Evolutionary conservation across 2,329 filamentous ascomycete genomes (phyloP).

Genomic region (Colletotrichum lupini): DNA sequence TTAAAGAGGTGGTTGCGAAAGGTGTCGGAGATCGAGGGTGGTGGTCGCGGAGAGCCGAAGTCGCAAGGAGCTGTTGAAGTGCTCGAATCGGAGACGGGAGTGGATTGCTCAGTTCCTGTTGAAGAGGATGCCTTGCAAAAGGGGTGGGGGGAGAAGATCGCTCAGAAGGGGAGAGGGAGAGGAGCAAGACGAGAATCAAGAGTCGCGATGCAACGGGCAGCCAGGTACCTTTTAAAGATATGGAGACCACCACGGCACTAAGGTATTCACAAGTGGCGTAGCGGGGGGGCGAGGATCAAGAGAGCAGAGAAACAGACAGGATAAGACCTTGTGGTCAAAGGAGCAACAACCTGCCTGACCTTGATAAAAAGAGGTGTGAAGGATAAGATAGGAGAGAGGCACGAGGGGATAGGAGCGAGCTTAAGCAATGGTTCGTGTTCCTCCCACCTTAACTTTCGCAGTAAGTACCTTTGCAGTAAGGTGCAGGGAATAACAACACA

Average conservation of each 20-base stretch:
- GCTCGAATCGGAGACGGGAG: slow-evolving; percentile 23
- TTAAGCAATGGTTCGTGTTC: not conserved
- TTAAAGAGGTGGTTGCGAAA: not conserved
- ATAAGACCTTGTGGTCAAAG: not conserved
- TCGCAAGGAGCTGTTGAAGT: slow-evolving; percentile 35
- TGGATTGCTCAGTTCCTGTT: slow-evolving; percentile 27
- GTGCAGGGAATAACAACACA: not conserved
- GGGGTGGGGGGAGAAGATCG: not conserved
- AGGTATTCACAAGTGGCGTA: not conserved
- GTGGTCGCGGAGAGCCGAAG: slow-evolving; percentile 33
- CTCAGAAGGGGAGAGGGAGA: not conserved
- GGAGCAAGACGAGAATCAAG: not conserved
- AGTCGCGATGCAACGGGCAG: slow-evolving; percentile 28
- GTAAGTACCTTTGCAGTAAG: not conserved
- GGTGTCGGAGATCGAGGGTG: slow-evolving; percentile 32
- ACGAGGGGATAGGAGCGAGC: not conserved
- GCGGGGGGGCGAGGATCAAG: not conserved
- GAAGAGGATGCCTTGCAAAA: slow-evolving; percentile 28
- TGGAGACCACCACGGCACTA: slow-evolving; percentile 3
- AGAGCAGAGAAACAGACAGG: not conserved
- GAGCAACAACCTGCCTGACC: not conserved
- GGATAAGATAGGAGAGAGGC: not conserved
- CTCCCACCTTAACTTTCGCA: too few relatives aligned
- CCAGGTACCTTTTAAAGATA: slow-evolving; percentile 30
- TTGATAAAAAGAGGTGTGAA: not conserved